Conservation (phyloP, 2,329 filamentous ascomycete genomes). For the Pseudocercospora fijiensis region DNA sequence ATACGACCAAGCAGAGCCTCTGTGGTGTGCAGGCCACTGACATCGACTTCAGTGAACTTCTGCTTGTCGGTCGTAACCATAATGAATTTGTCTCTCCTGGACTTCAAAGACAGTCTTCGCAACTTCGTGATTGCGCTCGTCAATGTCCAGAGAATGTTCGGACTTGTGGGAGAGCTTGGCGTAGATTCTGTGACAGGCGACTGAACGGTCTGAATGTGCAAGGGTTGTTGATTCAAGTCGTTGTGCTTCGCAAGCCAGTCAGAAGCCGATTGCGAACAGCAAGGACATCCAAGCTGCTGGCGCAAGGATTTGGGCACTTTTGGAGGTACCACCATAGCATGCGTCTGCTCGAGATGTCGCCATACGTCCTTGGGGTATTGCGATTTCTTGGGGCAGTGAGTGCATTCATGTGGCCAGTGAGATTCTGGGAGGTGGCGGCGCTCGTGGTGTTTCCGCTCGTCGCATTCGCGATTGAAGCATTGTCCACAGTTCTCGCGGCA, state of each 20-base stretch:
- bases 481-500: slow-evolving; percentile 8
- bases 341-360: slow-evolving; percentile 17
- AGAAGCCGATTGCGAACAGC: neutral
- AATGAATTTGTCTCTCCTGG: slow-evolving; percentile 9
- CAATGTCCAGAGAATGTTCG: slow-evolving; percentile 1
- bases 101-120: neutral
- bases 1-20: neutral
- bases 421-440: slow-evolving; percentile 8
- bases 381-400: slow-evolving; percentile 1
- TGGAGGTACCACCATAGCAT: neutral
- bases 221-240: neutral
- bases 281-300: neutral
- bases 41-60: slow-evolving; percentile 2
- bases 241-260: neutral
- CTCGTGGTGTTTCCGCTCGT: slow-evolving; percentile 18
- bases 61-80: slow-evolving; percentile 10
- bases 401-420: slow-evolving; percentile 8
- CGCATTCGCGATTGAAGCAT: slow-evolving; percentile 15
- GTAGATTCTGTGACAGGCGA: neutral
- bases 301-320: neutral
- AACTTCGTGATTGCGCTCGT: slow-evolving; percentile 9
- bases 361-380: slow-evolving; percentile 21
- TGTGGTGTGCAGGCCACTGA: neutral
- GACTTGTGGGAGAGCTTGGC: neutral
- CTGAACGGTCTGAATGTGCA: neutral